Evolutionary conservation across 129 eudicot genomes (phyloP), one percentile per base, ranked within the genome.

Genomic region (Dittrichia graveolens): DNA sequence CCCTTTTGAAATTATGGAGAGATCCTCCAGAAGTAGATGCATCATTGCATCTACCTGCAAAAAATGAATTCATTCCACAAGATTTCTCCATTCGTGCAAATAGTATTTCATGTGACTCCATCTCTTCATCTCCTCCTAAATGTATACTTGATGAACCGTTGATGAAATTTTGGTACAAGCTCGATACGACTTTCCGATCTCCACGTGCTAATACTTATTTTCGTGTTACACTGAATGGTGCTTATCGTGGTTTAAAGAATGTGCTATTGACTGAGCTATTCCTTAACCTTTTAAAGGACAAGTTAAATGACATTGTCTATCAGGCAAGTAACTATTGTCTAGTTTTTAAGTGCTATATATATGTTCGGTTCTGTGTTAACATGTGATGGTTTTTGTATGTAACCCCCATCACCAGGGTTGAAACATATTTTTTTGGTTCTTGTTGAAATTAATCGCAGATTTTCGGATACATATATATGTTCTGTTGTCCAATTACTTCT

Each of bases 161-260:
- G 58, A 66, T 90, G 88, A 94, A 90, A 85, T 60, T 94, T 67
- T 90, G 97, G 99, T 86, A 87, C 84, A 94, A 90, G 83, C 86
- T 90, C 35, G 99, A 94, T 73, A 79, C 73, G 50, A 82, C 89
- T 31, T 94, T 94, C 78, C 84, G 85, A 63, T 83, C 83, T 81
- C 99, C 99, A 79, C 97, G 99, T 77, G 97, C 99, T 19, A 90
- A 94, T 84, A 82, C 99, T 37, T 94, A 90, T 78, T 94, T 94
- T 68, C 96, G 97, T 60, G 82, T 88, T 43, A 81, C 90, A 53
- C 75, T 94, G 41, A 94, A 84, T 72, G 96, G 91, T 49, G 99
- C 88, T 64, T 86, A 83, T 76, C 38, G 55, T 61, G 71, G 72
- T 67, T 67, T 94, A 66, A 86, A 80, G 86, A 84, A 82, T 74